phyloP scores from a whole-genome alignment of 306 rosid genomes.

The Gleditsia sinensis region DNA sequence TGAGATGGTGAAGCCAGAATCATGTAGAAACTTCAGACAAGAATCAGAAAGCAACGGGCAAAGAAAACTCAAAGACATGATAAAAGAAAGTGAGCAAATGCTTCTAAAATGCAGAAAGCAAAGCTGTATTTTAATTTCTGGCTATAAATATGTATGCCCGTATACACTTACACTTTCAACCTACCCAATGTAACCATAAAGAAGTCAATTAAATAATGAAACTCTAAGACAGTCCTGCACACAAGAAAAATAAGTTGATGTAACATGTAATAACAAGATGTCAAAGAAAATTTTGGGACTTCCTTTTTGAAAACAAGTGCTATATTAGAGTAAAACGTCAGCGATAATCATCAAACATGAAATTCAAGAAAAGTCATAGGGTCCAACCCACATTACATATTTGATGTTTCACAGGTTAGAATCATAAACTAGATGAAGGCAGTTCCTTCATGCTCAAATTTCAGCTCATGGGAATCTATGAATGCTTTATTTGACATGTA shows the following conservation, averaged over 20 bases:
- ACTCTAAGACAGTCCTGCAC: background rate
- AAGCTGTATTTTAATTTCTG: background rate
- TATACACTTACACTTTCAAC: background rate
- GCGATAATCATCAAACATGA: background rate
- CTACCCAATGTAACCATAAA: background rate
- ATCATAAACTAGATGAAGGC: constrained; percentile 9
- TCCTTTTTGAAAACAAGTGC: no score
- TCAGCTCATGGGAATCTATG: background rate
- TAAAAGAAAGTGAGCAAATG: background rate
- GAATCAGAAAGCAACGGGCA: constrained; percentile 11
- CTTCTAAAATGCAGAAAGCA: background rate
- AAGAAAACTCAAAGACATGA: background rate
- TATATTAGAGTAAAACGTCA: background rate
- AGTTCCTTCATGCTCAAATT: constrained; percentile 13
- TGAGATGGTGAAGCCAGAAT: background rate
- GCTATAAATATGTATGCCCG: background rate
- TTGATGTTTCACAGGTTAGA: constrained; percentile 15
- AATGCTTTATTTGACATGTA: constrained; percentile 10
- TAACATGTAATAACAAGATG: constrained; percentile 9
- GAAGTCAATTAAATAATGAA: constrained; percentile 5
- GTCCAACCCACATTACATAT: background rate
- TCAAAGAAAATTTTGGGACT: background rate
- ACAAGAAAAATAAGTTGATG: background rate
- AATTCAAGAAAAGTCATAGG: background rate
- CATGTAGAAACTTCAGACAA: background rate